Base-by-base conservation (phyloP, 352 stramenopile genomes). In the Phytophthora pini region DNA sequence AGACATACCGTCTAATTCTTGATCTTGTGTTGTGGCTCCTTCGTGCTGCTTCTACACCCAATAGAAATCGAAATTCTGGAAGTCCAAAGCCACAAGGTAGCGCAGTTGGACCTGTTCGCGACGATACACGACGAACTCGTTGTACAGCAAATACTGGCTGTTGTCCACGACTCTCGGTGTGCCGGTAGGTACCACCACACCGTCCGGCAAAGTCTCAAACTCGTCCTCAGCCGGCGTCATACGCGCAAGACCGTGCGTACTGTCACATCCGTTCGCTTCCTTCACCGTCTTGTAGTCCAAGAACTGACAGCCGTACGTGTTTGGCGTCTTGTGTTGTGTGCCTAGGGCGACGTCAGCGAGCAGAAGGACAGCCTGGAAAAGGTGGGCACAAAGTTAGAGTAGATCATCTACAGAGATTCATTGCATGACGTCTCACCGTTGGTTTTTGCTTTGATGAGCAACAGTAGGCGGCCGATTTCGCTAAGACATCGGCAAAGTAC, bases 401-500 rank as follows among this genome's bases (percentile, higher is more conserved):
- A 26, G 31, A 13, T 36, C 8, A 36, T 36, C 2, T 20, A 43
- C 38, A 20, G n/a, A 43, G 13, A 20, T 20, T n/a, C 17, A 10
- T 15, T n/a, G 6, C 17, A 31, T 31, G 13, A 13, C 4, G 24
- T 29, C 40, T n/a, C 52, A 68, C 62, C n/a, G 64, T 78, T 44
- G 71, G 68, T 52, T 73, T 74, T 26, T 17, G 31, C 17, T 43
- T 17, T 9, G 72, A 66, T 9, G 55, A 46, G 41, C 77, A 82
- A 61, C 86, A 94, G 41, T 92, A 93, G 38, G 68, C 64, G 5
- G 74, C 54, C 5, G 71, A 84, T 53, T 94, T 93, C 24, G 65
- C 74, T 36, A 80, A 51, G 1, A 69, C 67, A 57, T 94, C 84
- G 1, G 86, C 79, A 59, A 92, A 93, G 70, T 94, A 94, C 13